Evolutionary conservation across 352 stramenopile species (phyloP).

Genomic region (Phytopythium boreale): DNA sequence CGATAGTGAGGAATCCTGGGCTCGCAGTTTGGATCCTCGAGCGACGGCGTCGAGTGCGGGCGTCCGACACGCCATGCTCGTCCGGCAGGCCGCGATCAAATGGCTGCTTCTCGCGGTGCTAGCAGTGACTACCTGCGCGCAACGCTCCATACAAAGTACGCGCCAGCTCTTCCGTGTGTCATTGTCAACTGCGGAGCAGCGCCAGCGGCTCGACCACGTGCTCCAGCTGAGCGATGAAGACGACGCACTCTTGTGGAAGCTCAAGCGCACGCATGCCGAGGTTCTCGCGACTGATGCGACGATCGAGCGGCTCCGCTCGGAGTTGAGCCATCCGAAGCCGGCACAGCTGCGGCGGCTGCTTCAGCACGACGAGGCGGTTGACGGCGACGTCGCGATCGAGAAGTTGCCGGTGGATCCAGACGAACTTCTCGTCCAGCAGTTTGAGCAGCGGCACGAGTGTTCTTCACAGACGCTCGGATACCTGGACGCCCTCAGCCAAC

Average conservation of each 20-base stretch:
- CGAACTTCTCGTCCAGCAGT: slow-evolving; percentile 1
- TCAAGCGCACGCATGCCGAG: neutral
- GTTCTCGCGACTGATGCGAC: neutral
- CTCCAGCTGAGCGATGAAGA: neutral
- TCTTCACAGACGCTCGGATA: neutral
- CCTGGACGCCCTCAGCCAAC: neutral
- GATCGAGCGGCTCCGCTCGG: neutral
- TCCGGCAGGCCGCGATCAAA: neutral
- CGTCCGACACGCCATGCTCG: neutral
- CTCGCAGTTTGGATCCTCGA: no score
- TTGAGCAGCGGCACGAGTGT: slow-evolving; percentile 1
- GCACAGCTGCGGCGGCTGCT: neutral
- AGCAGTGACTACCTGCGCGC: neutral
- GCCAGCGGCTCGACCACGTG: neutral
- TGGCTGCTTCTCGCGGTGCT: neutral
- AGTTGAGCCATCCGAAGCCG: neutral
- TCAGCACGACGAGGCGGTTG: neutral
- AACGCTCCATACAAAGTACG: neutral
- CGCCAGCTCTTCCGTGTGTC: neutral
- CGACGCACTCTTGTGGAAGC: neutral
- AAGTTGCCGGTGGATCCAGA: neutral
- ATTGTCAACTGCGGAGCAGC: neutral
- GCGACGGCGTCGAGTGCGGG: neutral
- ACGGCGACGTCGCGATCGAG: neutral
- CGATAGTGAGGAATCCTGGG: no score